These are phyloP conservation scores for Globisporangium recalcitrans DNA, from an alignment of 352 stramenopile species.

Conservation along the genomic window DNA sequence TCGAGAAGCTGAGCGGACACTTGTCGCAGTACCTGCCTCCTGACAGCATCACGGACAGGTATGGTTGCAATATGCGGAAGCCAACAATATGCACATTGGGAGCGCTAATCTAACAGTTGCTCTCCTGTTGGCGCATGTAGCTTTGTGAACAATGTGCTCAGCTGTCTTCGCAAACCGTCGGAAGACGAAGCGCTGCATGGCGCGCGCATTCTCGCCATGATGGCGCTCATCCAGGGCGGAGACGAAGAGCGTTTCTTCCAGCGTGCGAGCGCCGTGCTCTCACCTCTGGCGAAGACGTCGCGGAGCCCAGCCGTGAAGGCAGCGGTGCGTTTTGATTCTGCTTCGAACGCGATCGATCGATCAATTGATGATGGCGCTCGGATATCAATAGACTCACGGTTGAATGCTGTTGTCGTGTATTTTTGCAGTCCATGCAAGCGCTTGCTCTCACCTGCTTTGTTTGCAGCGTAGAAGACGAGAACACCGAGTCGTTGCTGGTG, in stretches of 20 bases:
- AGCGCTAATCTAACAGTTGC: not conserved
- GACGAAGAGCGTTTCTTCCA: constrained; percentile 80
- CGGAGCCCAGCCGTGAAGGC: constrained; percentile 59
- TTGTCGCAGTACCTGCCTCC: constrained; percentile 64
- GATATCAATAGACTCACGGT: constrained; percentile 2
- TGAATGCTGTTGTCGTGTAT: not conserved
- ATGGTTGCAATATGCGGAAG: not conserved
- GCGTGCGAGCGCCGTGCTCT: constrained; percentile 58
- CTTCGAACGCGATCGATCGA: not conserved
- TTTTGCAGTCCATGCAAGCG: constrained; percentile 50
- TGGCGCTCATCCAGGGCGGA: constrained; percentile 68
- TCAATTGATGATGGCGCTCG: not conserved
- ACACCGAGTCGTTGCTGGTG: constrained; percentile 55
- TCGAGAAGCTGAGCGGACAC: constrained; percentile 58
- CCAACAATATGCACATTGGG: not conserved
- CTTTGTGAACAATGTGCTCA: constrained; percentile 65
- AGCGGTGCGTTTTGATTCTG: constrained; percentile 30
- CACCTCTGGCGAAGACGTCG: constrained; percentile 64
- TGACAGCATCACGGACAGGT: constrained; percentile 73
- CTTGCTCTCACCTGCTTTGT: constrained; percentile 75
- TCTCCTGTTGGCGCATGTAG: too few species aligned
- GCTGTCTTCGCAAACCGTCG: constrained; percentile 62
- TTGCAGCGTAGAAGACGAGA: constrained; percentile 74
- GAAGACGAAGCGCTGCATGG: constrained; percentile 63
- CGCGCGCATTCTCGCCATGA: constrained; percentile 62